phyloP scores from a whole-genome alignment of 805 yeast genomes.

The Nakazawaea sp. region DNA sequence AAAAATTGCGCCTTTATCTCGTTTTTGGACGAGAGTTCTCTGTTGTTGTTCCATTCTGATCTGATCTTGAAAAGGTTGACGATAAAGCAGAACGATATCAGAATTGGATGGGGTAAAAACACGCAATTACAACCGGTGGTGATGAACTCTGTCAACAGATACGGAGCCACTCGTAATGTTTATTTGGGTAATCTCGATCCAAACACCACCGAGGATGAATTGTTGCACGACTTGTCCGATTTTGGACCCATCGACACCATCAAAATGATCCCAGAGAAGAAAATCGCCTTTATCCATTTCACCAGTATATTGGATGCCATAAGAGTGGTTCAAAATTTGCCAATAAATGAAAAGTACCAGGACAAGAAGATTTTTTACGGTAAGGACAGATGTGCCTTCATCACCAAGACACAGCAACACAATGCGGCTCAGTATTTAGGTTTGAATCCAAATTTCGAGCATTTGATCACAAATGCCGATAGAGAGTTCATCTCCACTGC shows the following conservation, averaged over 20 bases:
- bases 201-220: conserved; percentile 55
- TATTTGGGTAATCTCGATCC: conserved; percentile 71
- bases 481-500: conserved; percentile 62
- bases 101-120: conserved; percentile 92
- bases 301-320: conserved; percentile 82
- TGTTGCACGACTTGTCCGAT: conserved; percentile 56
- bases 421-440: conserved; percentile 95
- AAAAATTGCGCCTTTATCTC: conserved; percentile 88
- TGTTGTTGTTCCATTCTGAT: conserved; percentile 88
- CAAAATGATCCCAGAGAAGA: conserved; percentile 72
- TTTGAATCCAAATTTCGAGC: conserved; percentile 83
- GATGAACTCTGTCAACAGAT: conserved; percentile 66
- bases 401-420: conserved; percentile 92
- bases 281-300: conserved; percentile 88
- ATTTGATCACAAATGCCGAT: conserved; percentile 53
- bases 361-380: conserved; percentile 84
- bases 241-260: conserved; percentile 85
- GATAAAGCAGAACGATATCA: conserved; percentile 73
- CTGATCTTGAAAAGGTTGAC: conserved; percentile 79
- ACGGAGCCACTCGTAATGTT: conserved; percentile 91
- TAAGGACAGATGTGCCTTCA: conserved; percentile 90
- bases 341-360: conserved; percentile 60
- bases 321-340: conserved; percentile 71
- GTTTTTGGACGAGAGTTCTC: conserved; percentile 83
- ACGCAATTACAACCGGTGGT: conserved; percentile 70